These are phyloP conservation scores for Fusarium irregulare DNA, from an alignment of 2,329 filamentous ascomycete species.

Conservation along the genomic window DNA sequence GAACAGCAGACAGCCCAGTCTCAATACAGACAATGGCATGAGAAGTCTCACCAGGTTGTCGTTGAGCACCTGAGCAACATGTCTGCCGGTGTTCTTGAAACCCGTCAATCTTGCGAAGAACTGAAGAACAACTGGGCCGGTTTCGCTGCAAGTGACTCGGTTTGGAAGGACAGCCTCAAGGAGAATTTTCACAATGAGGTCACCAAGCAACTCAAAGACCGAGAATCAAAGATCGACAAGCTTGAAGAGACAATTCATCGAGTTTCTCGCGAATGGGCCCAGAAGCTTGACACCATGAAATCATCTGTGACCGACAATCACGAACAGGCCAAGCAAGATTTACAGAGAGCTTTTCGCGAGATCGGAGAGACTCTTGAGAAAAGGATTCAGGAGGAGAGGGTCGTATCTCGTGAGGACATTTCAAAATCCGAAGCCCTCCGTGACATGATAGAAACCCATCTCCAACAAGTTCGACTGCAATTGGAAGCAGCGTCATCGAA, in stretches of 20 bases:
- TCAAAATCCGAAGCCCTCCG: slow-evolving; percentile 27
- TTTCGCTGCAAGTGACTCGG: slow-evolving; percentile 9
- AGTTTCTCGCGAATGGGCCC: slow-evolving; percentile 29
- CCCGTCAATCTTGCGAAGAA: slow-evolving; percentile 29
- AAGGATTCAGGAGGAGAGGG: slow-evolving; percentile 39
- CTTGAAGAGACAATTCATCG: slow-evolving; percentile 39
- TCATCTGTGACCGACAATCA: slow-evolving; percentile 14
- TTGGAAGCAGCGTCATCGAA: slow-evolving; percentile 7
- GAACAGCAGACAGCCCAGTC: slow-evolving; percentile 6
- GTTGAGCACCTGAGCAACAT: slow-evolving; percentile 15
- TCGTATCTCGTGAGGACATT: slow-evolving; percentile 31
- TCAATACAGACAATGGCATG: background rate
- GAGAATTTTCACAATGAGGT: slow-evolving; percentile 28
- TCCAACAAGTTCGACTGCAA: slow-evolving; percentile 38
- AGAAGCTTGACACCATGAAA: slow-evolving; percentile 35
- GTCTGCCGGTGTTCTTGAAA: slow-evolving; percentile 12
- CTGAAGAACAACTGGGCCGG: slow-evolving; percentile 28
- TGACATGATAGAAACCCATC: slow-evolving; percentile 30
- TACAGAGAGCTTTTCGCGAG: slow-evolving; percentile 32
- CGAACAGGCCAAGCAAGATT: slow-evolving; percentile 22
- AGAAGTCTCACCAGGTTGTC: slow-evolving; percentile 5
- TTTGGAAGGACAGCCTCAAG: slow-evolving; percentile 10
- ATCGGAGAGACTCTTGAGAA: slow-evolving; percentile 40
- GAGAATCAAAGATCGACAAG: slow-evolving; percentile 35
- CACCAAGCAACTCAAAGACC: slow-evolving; percentile 29